These are phyloP conservation scores for Epichloe gansuensis DNA, from an alignment of 2,329 filamentous ascomycete species.

Conservation along the genomic window DNA sequence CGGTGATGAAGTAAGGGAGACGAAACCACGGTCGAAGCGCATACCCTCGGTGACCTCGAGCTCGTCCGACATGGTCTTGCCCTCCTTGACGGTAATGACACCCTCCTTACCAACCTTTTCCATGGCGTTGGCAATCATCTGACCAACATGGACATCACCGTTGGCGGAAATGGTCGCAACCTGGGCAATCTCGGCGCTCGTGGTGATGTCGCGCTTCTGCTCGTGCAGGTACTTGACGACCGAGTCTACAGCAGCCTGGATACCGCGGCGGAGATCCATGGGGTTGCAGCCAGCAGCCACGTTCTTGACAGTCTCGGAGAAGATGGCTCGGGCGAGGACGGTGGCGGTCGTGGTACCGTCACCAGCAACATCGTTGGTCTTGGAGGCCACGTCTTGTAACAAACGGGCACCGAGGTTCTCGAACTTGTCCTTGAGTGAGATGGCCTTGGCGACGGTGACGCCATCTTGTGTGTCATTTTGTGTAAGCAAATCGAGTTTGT, in stretches of 20 bases:
- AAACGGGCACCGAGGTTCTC: slow-evolving; percentile 97
- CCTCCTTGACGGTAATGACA: slow-evolving; percentile 99
- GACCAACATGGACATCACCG: slow-evolving; percentile 87
- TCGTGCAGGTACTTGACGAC: slow-evolving; percentile 89
- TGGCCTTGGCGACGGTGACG: slow-evolving; percentile 81
- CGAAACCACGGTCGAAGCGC: slow-evolving; percentile 98
- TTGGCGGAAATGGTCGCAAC: slow-evolving; percentile 98
- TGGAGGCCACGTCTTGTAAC: slow-evolving; percentile 94
- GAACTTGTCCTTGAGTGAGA: slow-evolving; percentile 95
- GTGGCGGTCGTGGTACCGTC: slow-evolving; percentile 98
- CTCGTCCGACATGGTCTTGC: slow-evolving; percentile 96
- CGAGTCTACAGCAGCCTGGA: slow-evolving; percentile 88
- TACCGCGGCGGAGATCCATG: slow-evolving; percentile 95
- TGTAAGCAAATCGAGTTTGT: slow-evolving; percentile 17
- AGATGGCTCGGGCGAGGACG: slow-evolving; percentile 92
- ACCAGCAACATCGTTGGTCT: slow-evolving; percentile 98
- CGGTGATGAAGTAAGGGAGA: slow-evolving; percentile 99
- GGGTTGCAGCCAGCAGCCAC: slow-evolving; percentile 98
- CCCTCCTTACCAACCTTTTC: slow-evolving; percentile 99
- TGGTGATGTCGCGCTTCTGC: slow-evolving; percentile 98
- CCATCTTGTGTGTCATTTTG: slow-evolving; percentile 45
- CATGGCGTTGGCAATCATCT: slow-evolving; percentile 96
- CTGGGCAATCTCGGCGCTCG: slow-evolving; percentile 91
- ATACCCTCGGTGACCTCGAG: slow-evolving; percentile 99
- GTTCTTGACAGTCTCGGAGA: slow-evolving; percentile 99